Conservation (phyloP, 192 early-diverging fungal species). For the Podila clonocystis region DNA sequence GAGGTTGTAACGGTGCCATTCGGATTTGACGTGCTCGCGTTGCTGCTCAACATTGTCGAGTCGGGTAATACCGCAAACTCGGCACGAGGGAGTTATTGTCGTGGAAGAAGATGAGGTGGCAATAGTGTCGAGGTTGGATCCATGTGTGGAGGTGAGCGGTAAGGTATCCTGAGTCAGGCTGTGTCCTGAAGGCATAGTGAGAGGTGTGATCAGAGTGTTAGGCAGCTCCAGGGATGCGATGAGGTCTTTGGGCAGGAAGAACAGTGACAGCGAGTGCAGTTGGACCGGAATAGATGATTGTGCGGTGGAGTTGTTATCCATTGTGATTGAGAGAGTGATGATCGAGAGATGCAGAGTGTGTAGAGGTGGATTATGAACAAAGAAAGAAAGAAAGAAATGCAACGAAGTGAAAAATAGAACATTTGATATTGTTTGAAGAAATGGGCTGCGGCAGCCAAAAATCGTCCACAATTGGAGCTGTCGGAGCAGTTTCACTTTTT, state of each 20-base stretch:
- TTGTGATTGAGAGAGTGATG: neutral
- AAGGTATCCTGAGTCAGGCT: neutral
- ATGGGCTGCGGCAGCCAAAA: no score
- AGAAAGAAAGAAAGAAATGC: neutral
- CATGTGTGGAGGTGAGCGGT: neutral
- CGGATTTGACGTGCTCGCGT: slow-evolving; percentile 54
- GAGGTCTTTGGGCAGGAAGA: slow-evolving; percentile 20
- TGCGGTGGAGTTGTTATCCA: neutral
- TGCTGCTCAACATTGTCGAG: slow-evolving; percentile 33
- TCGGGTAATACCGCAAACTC: slow-evolving; percentile 35
- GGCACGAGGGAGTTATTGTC: slow-evolving; percentile 27
- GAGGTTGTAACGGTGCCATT: slow-evolving; percentile 65
- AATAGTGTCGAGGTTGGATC: neutral
- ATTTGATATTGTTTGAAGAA: neutral
- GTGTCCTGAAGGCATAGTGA: neutral
- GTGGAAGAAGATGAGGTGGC: neutral
- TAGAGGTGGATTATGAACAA: neutral
- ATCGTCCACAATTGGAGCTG: no score
- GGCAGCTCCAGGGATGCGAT: neutral
- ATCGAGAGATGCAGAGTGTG: neutral
- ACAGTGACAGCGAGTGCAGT: slow-evolving; percentile 8
- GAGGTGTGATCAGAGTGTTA: neutral
- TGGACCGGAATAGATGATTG: neutral
- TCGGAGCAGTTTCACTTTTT: no score
- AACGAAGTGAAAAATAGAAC: neutral